Percentiles rank a stretch among this genome's conserved stretches.
Conservation (phyloP, 2,329 filamentous ascomycete genomes). For the Fusarium napiforme region DNA sequence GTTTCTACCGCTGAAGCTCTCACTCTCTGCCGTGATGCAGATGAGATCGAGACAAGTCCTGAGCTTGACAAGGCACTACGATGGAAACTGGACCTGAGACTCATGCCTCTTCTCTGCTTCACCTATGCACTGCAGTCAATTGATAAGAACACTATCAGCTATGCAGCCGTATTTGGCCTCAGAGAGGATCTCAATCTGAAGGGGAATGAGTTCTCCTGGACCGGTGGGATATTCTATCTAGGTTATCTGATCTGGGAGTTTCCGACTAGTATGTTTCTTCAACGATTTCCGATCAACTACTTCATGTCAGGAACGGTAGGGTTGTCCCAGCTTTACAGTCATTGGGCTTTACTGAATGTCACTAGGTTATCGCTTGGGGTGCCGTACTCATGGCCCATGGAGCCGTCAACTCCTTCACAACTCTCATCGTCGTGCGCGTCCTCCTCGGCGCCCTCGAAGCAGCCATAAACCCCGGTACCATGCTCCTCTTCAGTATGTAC, state of each 20-base stretch:
- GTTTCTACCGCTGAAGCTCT: neutral
- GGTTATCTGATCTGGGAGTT: conserved; percentile 13
- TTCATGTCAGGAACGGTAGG: conserved; percentile 10
- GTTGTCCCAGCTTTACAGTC: too few relatives aligned
- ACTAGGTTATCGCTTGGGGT: conserved; percentile 5
- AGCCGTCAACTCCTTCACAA: neutral
- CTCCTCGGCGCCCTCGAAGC: conserved; percentile 5
- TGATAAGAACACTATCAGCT: conserved; percentile 13
- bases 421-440: neutral
- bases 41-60: neutral
- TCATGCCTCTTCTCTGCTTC: neutral
- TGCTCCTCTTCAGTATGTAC: conserved; percentile 38
- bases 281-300: neutral
- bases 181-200: neutral
- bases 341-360: too few relatives aligned
- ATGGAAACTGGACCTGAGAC: conserved; percentile 3
- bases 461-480: conserved; percentile 14
- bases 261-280: conserved; percentile 2
- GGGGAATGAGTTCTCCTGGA: conserved; percentile 8
- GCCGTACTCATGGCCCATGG: conserved; percentile 7
- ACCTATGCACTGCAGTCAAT: neutral
- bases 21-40: neutral
- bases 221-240: neutral
- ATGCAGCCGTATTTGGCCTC: neutral
- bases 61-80: neutral